Evolutionary conservation across 805 yeast genomes (phyloP), one percentile per base, ranked within the genome.

Genomic region (Ogataea pilisensis): DNA sequence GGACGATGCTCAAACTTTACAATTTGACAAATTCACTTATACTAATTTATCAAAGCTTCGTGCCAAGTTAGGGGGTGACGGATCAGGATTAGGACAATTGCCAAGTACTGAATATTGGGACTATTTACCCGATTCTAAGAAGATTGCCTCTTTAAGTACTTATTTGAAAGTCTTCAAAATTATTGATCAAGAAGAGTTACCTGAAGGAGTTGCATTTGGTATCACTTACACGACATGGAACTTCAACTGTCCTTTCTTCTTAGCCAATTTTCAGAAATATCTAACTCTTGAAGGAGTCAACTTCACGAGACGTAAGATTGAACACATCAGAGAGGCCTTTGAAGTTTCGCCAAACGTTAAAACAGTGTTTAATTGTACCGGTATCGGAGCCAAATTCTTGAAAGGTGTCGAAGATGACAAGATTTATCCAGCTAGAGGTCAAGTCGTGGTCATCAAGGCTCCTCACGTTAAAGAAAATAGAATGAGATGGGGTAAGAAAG

Each of bases 401-500:
- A 79, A 79, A 7, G 93, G 90, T 11, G 86, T 82, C 14, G 63
- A 66, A 17, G 95, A 86, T 54, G 45, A 64, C 8, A 62, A 65
- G 1, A 74, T 82, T 16, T 82, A 79, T 49, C 91, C 95, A 7
- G 77, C 85, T 1, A 68, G 95, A 43, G 95, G 95, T 5, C 95
- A 85, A 55, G 88, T 85, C 20, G 82, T 84, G 16, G 80, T 84
- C 8, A 70, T 85, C 18, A 73, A 69, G 45, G 87, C 88, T 0
- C 88, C 89, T 3, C 84, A 82, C 50, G 67, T 84, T 44, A 65
- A 64, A 26, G 78, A 76, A 50, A 84, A 82, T 57, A 63, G 61
- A 45, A 55, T 77, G 68, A 63, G 76, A 38, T 80, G 85, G 85
- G 82, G 83, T n/a, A 61, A 58, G 3, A 75, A 71, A 36, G 69